Base-by-base conservation (phyloP, 805 yeast species). In the Saccharomycopsis sp. region DNA sequence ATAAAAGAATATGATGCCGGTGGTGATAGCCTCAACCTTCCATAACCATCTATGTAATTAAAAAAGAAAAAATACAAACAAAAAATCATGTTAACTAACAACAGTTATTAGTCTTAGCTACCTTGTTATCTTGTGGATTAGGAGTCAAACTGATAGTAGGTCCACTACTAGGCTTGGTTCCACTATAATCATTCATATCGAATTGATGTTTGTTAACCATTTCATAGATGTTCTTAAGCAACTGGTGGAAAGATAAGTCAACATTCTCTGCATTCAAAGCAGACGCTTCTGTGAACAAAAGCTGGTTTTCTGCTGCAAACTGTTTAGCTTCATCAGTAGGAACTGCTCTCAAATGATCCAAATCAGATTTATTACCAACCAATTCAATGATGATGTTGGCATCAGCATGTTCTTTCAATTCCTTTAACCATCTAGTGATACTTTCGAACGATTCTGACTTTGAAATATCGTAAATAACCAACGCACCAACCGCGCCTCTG, bases 401-500 rank as follows among this genome's bases (percentile, higher is more conserved):
- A 74, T 92, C 89, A 50, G 94, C 98, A 75, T 94, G 86, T 75
- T 87, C 90, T 77, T 86, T 82, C 78, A 94, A 79, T 75, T 93
- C 93, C 73, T 92, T 85, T 73, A 94, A 73, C 94, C 97, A 92
- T 71, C 90, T 86, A 50, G 86, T 81, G 62, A 92, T 91, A 63
- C 85, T 83, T 70, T 88, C 96, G 72, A 90, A 91, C 56, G 90
- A 81, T 68, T 86, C 91, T 14, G 92, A 82, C 77, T 93, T 93
- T 61, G 97, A 84, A 68, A 93, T 93, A 75, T 93, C 99, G 74
- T 93, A 93, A 63, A 93, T 96, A 59, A 93, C 87, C 67, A 93
- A 79, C 2, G 98, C 98, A 61, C 99, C 99, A 57, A 92, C 97
- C 0, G 99, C 98, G 49, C 98, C 99, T 70, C 99, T 82, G 73